These are phyloP conservation scores for Fusarium sp. DNA, from an alignment of 2,329 filamentous ascomycete genomes.

Conservation along the genomic window DNA sequence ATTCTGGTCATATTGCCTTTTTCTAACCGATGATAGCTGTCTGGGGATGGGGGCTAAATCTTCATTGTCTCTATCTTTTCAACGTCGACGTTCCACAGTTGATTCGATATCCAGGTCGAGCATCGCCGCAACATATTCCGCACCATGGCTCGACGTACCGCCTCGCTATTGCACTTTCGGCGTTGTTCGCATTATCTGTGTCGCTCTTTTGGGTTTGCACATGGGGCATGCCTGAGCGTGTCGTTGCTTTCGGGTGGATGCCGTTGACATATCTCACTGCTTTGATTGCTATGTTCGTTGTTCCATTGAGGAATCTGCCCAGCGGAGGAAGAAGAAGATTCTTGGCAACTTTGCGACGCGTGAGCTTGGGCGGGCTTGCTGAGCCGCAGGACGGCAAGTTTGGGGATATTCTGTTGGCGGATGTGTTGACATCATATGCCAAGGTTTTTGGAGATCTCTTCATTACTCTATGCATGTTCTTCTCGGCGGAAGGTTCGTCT, in stretches of 20 bases:
- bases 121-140: conserved; percentile 74
- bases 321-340: conserved; percentile 79
- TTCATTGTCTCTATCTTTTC: conserved; percentile 82
- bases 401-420: conserved; percentile 90
- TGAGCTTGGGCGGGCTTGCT: conserved; percentile 86
- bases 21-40: conserved; percentile 68
- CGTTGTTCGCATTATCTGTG: conserved; percentile 77
- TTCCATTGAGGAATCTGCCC: conserved; percentile 76
- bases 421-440: conserved; percentile 93
- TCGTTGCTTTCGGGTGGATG: conserved; percentile 84
- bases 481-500: conserved; percentile 74
- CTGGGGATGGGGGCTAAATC: conserved; percentile 94
- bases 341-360: conserved; percentile 77
- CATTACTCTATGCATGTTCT: conserved; percentile 91
- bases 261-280: conserved; percentile 85
- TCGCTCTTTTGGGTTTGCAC: conserved; percentile 87
- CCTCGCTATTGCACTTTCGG: conserved; percentile 79
- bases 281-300: conserved; percentile 75
- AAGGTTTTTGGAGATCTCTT: conserved; percentile 92
- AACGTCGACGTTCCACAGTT: conserved; percentile 89
- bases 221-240: conserved; percentile 72
- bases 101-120: conserved; percentile 84
- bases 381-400: conserved; percentile 91
- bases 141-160: conserved; percentile 89
- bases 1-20: background rate